A percentile compares a stretch with the other conserved stretches of the same genome.
These are phyloP conservation scores for Boletellus sp. DNA, from an alignment of 1,284 basidiomycete species.

Conservation along the genomic window DNA sequence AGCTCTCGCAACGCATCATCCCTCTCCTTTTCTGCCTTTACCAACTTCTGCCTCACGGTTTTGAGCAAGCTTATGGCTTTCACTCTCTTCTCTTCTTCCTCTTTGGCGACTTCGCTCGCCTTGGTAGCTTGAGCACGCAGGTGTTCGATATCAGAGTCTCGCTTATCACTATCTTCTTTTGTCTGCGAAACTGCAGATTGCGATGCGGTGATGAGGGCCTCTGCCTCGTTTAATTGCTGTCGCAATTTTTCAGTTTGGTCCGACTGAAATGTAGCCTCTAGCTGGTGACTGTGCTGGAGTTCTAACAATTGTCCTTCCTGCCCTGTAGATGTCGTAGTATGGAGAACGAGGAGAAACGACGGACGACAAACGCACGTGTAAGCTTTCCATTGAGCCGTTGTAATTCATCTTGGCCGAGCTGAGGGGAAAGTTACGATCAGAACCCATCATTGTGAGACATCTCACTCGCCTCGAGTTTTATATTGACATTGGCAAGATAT, in stretches of 20 bases:
- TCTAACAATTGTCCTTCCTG: slow-evolving; percentile 84
- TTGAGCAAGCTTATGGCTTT: slow-evolving; percentile 89
- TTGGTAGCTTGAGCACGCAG: slow-evolving; percentile 62
- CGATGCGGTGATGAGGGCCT: slow-evolving; percentile 61
- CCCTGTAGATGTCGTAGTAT: slow-evolving; percentile 43
- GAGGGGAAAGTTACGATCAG: slow-evolving; percentile 3
- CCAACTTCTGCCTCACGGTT: slow-evolving; percentile 87
- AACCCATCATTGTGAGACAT: not conserved
- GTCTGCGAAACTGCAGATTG: slow-evolving; percentile 43
- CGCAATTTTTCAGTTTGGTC: slow-evolving; percentile 70
- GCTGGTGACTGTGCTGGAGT: slow-evolving; percentile 74
- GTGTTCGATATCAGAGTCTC: slow-evolving; percentile 51
- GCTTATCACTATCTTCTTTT: slow-evolving; percentile 47
- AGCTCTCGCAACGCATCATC: slow-evolving; percentile 71
- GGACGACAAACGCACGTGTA: slow-evolving; percentile 45
- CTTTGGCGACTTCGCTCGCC: slow-evolving; percentile 64
- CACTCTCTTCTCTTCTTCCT: slow-evolving; percentile 93
- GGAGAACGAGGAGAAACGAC: not conserved
- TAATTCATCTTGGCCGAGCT: slow-evolving; percentile 74
- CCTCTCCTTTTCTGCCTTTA: slow-evolving; percentile 89
- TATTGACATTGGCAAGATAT: slow-evolving; percentile 64
- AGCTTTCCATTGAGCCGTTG: slow-evolving; percentile 69
- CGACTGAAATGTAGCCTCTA: slow-evolving; percentile 74
- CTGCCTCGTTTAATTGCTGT: slow-evolving; percentile 65
- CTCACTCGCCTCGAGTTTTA: slow-evolving; percentile 64